Base-by-base conservation (phyloP, 345 rosid species). In the Gossypium thurberi region DNA sequence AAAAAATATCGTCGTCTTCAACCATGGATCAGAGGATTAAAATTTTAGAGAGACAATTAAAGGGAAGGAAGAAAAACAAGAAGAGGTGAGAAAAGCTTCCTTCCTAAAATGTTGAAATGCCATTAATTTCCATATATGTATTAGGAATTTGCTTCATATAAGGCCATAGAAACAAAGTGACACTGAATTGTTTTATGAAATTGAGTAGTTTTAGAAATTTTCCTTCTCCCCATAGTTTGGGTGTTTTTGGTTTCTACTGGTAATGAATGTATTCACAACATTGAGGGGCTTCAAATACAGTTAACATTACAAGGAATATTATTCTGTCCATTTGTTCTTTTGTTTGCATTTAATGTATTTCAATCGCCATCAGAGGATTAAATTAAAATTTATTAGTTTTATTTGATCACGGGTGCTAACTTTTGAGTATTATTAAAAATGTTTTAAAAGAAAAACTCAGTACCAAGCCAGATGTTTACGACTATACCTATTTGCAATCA, bases 11-110 rank as follows among this genome's bases (percentile, higher is more conserved):
- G 26, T 84, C 94, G 11, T 74, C 91, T 17, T 70, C 92, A 1
- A 81, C 81, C 69, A 80, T 86, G 55, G 87, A 85, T 78, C 91
- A 89, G 65, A 94, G 96, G 83, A 79, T 91, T 66, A 83, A 78
- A 80, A 90, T 80, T 74, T 80, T 91, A 64, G 96, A 94, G 84
- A 91, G 80, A 69, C 91, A 88, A 76, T 94, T 90, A 0, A 90
- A 94, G 68, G 90, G 86, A 74, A 90, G 90, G 80, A 91, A 87
- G 87, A 93, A 84, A 84, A 87, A 74, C 84, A 88, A 84, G 84
- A 93, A 80, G 85, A 84, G 82, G 81, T 89, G 80, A 88, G 40
- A 57, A 26, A 9, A 18, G 14, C 43, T 61, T n/a, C 23, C 15
- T 56, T 51, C 63, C 56, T 2, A 17, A 65, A 44, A 33, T 4